phyloP scores from a whole-genome alignment of 2,329 filamentous ascomycete genomes.

The Neopestalotiopsis sp. region DNA sequence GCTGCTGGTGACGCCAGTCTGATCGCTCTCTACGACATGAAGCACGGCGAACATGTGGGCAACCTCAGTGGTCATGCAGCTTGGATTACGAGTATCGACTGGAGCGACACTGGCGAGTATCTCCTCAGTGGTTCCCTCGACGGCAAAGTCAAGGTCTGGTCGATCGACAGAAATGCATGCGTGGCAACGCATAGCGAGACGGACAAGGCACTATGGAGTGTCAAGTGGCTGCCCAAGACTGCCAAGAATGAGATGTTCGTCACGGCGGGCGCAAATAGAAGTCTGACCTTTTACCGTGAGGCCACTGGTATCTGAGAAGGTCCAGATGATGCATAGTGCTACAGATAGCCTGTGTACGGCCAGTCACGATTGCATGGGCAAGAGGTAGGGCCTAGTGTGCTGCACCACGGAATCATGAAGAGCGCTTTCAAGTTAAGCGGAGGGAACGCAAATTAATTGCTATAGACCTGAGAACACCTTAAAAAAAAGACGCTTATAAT shows the following conservation, averaged over 20 bases:
- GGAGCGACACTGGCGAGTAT: constrained; percentile 92
- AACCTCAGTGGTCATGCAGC: constrained; percentile 75
- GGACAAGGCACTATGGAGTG: constrained; percentile 82
- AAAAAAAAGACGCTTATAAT: too few relatives aligned
- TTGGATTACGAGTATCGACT: constrained; percentile 92
- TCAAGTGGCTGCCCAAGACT: constrained; percentile 81
- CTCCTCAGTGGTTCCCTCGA: constrained; percentile 88
- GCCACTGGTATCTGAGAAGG: constrained; percentile 62
- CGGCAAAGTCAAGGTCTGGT: constrained; percentile 96
- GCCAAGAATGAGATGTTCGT: constrained; percentile 75
- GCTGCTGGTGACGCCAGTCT: constrained; percentile 88
- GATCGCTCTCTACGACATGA: constrained; percentile 91
- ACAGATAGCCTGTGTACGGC: neutral
- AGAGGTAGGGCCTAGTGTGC: neutral
- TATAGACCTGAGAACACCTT: too few relatives aligned
- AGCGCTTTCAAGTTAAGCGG: too few relatives aligned
- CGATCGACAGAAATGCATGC: constrained; percentile 79
- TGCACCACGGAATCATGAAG: too few relatives aligned
- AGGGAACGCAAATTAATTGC: too few relatives aligned
- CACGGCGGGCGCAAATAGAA: constrained; percentile 77
- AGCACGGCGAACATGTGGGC: constrained; percentile 89
- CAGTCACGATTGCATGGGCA: too few relatives aligned
- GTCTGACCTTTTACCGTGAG: constrained; percentile 83
- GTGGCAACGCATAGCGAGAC: constrained; percentile 95
- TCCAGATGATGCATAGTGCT: neutral